These are phyloP conservation scores for Calonectria montana DNA, from an alignment of 2,329 filamentous ascomycete genomes.

Conservation along the genomic window DNA sequence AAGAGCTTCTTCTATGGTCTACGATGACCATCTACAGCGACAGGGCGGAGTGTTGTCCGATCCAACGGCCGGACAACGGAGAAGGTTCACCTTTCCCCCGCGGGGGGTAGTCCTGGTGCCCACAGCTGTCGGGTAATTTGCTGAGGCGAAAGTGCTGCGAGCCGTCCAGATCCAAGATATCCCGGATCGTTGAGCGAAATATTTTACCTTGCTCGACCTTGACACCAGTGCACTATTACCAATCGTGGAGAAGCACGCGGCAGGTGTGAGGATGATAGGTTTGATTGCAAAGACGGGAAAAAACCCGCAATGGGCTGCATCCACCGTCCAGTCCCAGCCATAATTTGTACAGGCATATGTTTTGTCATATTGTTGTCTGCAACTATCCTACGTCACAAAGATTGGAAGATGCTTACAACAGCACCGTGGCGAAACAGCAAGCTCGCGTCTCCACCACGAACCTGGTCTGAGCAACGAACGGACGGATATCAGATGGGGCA, in stretches of 20 bases:
- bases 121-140: conserved; percentile 21
- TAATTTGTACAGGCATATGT: neutral
- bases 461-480: conserved; percentile 21
- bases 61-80: conserved; percentile 7
- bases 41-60: conserved; percentile 28
- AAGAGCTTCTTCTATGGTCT: neutral
- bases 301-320: conserved; percentile 6
- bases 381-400: conserved; percentile 38
- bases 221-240: conserved; percentile 1
- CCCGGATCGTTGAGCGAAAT: conserved; percentile 27
- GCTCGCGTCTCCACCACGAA: conserved; percentile 8
- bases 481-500: conserved; percentile 8
- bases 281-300: neutral
- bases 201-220: neutral
- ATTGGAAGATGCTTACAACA: conserved; percentile 27
- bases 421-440: conserved; percentile 20
- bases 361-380: conserved; percentile 14
- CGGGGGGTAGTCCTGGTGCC: neutral
- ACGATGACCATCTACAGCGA: neutral
- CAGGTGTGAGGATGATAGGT: conserved; percentile 9
- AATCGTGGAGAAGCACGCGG: conserved; percentile 14
- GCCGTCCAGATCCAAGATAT: neutral
- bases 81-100: conserved; percentile 7
- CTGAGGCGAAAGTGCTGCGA: conserved; percentile 6
- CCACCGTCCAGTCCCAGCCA: neutral